Conservation (phyloP, 768 basidiomycete genomes). For the Russula sp. region DNA sequence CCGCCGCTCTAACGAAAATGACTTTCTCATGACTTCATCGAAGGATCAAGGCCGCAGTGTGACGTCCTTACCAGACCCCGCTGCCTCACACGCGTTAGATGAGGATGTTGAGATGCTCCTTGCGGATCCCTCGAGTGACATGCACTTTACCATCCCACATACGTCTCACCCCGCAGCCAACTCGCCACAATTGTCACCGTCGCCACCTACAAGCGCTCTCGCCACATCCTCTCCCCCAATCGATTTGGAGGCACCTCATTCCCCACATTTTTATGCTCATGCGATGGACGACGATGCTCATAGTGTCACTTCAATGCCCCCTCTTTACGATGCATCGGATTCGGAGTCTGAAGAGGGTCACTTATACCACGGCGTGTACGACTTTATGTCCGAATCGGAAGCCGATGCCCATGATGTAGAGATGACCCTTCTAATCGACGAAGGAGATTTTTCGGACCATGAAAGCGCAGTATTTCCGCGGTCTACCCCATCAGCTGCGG, state of each 20-base stretch:
- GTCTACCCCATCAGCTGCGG: neutral
- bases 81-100: neutral
- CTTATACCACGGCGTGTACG: neutral
- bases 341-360: slow-evolving; percentile 17
- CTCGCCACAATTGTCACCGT: slow-evolving; percentile 4
- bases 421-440: slow-evolving; percentile 17
- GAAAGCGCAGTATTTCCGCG: neutral
- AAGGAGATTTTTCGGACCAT: slow-evolving; percentile 6
- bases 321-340: slow-evolving; percentile 16
- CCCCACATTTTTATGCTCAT: neutral
- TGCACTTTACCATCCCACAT: neutral
- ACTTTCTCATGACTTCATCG: slow-evolving; percentile 9
- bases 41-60: neutral
- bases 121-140: neutral
- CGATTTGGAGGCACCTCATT: neutral
- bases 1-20: neutral
- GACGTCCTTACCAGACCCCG: neutral
- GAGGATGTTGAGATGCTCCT: slow-evolving; percentile 14
- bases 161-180: neutral
- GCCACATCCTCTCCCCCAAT: neutral
- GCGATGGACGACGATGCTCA: slow-evolving; percentile 12
- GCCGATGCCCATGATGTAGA: slow-evolving; percentile 23
- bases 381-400: slow-evolving; percentile 19
- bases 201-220: neutral
- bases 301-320: slow-evolving; percentile 20